These are phyloP conservation scores for Fibroporia radiculosa DNA, from an alignment of 768 basidiomycete genomes.

Conservation along the genomic window DNA sequence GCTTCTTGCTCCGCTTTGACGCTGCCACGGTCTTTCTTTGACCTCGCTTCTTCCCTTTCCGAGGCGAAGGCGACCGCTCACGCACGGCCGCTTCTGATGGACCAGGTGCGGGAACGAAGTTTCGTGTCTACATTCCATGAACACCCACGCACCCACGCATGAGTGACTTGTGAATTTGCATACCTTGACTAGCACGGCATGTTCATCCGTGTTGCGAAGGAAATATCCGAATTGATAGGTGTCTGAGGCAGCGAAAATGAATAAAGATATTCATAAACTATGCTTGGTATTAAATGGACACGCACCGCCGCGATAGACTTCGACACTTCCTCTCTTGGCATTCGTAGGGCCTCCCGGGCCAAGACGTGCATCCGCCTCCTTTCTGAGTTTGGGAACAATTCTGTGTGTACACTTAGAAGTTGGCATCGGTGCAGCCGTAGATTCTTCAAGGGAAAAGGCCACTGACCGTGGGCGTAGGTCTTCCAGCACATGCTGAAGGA, in stretches of 20 bases:
- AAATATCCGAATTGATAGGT: constrained; percentile 91
- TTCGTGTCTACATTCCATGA: constrained; percentile 40
- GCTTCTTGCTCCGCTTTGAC: constrained; percentile 22
- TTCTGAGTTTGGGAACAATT: constrained; percentile 57
- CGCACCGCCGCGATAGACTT: constrained; percentile 80
- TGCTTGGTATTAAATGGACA: neutral
- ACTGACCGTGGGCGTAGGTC: constrained; percentile 68
- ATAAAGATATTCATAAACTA: constrained; percentile 2
- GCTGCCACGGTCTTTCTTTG: neutral
- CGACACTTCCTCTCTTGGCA: constrained; percentile 64
- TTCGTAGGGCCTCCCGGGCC: constrained; percentile 33
- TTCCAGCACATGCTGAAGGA: constrained; percentile 72
- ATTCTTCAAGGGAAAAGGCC: neutral
- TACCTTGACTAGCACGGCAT: constrained; percentile 80
- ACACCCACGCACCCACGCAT: too few species aligned
- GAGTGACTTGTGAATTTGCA: neutral
- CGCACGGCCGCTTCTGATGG: constrained; percentile 15
- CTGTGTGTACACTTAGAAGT: constrained; percentile 26
- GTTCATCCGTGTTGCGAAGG: constrained; percentile 73
- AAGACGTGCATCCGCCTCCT: constrained; percentile 42
- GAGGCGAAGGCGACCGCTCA: constrained; percentile 4
- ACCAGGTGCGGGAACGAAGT: constrained; percentile 28
- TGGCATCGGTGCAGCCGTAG: neutral
- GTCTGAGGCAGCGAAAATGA: constrained; percentile 38
- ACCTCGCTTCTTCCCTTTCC: constrained; percentile 21